Evolutionary conservation across 1,284 basidiomycete species (phyloP), one percentile per base, ranked within the genome.

Genomic region (Pascua guehoae): DNA sequence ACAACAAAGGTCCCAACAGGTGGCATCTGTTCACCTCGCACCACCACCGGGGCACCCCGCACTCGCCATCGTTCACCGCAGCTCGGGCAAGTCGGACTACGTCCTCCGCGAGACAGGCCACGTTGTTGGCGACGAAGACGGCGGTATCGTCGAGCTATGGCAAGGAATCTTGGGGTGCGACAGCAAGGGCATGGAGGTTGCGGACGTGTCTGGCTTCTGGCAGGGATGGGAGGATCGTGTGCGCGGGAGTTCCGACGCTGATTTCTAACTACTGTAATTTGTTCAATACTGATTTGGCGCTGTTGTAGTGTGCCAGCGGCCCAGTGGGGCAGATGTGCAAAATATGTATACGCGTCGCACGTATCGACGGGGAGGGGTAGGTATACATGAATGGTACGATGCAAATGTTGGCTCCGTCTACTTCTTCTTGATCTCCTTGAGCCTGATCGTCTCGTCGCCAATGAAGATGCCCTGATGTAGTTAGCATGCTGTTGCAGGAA

Each of bases 391-490:
- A 32, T 32, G 24, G 24, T 32, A 32, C 24, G 24, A 32, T 32
- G 24, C 24, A 32, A 56, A 47, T 54, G 54, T 42, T 47, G 43
- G 41, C 32, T 16, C 18, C 43, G 46, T 72, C 79, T 89, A 97
- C 82, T 97, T 96, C 83, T 96, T 97, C 83, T 94, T 95, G 59
- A 93, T 86, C 61, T 86, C 86, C 80, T 91, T 95, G 62, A 96
- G 86, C 72, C 87, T 84, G 68, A 96, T 88, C 48, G 86, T 88
- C 78, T 98, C 93, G 65, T 85, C 84, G 37, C 88, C 88, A 49
- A 97, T 85, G 73, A 97, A 96, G 63, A 98, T 87, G 60, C 94
- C 94, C 87, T 93, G 64, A 37, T 36, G 51, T 59, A 36, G 53
- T 47, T 24, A 11, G 16, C 12, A 41, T 32, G 8, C 12, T 41